Evolutionary conservation across 2,329 filamentous ascomycete genomes (phyloP).

Genomic region (Bipolaris cookei): DNA sequence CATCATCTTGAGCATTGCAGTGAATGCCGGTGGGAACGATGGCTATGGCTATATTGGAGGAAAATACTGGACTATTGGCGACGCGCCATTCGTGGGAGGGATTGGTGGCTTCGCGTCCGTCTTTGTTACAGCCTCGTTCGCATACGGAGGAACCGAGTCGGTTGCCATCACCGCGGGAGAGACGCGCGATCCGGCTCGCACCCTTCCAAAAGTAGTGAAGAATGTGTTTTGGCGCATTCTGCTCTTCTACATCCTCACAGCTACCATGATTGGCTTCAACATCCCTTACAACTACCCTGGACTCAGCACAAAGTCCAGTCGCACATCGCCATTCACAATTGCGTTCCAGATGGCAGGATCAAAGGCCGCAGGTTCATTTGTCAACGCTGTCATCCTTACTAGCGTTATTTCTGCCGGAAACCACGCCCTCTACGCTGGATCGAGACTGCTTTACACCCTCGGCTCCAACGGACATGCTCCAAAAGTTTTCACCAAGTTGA

Average conservation of each 20-base stretch:
- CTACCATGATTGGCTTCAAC: slow-evolving; percentile 52
- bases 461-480: slow-evolving; percentile 70
- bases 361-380: slow-evolving; percentile 64
- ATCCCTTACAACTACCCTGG: slow-evolving; percentile 48
- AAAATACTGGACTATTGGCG: slow-evolving; percentile 70
- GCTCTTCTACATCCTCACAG: slow-evolving; percentile 52
- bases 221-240: slow-evolving; percentile 74
- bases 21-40: slow-evolving; percentile 36
- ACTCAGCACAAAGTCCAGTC: slow-evolving; percentile 44
- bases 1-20: slow-evolving; percentile 42
- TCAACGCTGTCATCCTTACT: slow-evolving; percentile 70
- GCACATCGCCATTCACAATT: slow-evolving; percentile 69
- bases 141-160: slow-evolving; percentile 76
- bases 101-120: slow-evolving; percentile 67
- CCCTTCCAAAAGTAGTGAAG: slow-evolving; percentile 84
- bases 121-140: slow-evolving; percentile 75
- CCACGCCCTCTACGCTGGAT: slow-evolving; percentile 62
- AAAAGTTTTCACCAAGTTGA: slow-evolving; percentile 65
- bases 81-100: slow-evolving; percentile 53
- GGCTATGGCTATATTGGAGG: slow-evolving; percentile 58
- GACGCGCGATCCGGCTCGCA: slow-evolving; percentile 79
- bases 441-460: slow-evolving; percentile 62
- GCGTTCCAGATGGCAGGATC: slow-evolving; percentile 68
- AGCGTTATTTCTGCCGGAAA: slow-evolving; percentile 65
- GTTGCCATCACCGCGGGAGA: slow-evolving; percentile 80